Evolutionary conservation across 768 basidiomycete genomes (phyloP), one percentile per base, ranked within the genome.

Genomic region (Porphyrellus cyaneotinctus): DNA sequence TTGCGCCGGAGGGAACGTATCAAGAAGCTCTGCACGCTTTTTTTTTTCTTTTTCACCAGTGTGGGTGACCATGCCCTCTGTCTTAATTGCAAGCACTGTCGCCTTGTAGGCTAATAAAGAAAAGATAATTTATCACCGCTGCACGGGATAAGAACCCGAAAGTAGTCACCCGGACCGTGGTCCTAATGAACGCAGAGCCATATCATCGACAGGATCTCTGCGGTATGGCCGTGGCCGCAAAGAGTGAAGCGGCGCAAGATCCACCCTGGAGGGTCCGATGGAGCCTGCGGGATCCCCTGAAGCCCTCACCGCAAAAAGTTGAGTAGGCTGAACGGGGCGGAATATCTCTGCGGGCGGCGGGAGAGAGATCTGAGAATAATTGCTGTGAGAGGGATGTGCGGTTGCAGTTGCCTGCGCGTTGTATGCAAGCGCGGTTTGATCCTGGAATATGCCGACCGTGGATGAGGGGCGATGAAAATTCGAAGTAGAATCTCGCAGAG

Each of bases 201-300:
- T 76, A 58, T 88, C 87, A 65, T 88, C 87, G 26, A 74, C 59
- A 23, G 81, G 82, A 50, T 83, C 75, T 51, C 87, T 77, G 44
- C 77, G 74, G 50, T 84, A 87, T 8, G 80, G 77, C 57, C 81
- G 80, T 38, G 82, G 76, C 41, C 73, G 75, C 50, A 86, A 70
- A 18, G 78, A 70, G 48, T 78, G 71, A 44, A 88, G 72, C 14
- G 86, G 84, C 8, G 80, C 82, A 15, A 88, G 75, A 52, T 75
- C 76, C 32, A 74, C 68, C 31, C 70, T 65, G 15, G 62, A 56
- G 4, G 68, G 53, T 50, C 68, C 68, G 14, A 61, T 58, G 9
- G 58, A 38, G 26, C 46, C 23, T 22, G 42, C 14, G 17, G 64
- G 36, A 22, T 60, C 69, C 0, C 63, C 67, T 22, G 56, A 35